phyloP scores from a whole-genome alignment of 306 rosid species.

The Fragaria iinumae region DNA sequence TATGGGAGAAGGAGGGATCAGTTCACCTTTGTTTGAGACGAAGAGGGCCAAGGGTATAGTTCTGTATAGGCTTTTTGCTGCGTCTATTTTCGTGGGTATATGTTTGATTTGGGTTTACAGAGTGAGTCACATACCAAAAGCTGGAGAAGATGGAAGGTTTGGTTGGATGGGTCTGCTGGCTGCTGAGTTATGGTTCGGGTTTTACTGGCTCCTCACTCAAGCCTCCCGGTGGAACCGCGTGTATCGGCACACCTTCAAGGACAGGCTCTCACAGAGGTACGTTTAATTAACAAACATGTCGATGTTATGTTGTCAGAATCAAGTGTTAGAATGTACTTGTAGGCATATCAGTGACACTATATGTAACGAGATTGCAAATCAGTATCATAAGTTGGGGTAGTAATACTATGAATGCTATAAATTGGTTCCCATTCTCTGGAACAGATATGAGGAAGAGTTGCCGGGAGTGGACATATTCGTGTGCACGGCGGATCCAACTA shows the following conservation, averaged over 20 bases:
- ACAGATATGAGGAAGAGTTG: conserved; percentile 49
- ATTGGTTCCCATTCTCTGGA: not conserved
- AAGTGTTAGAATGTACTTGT: too few species aligned
- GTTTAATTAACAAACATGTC: not conserved
- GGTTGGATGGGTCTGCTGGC: conserved; percentile 57
- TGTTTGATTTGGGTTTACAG: conserved; percentile 70
- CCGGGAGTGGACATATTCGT: conserved; percentile 77
- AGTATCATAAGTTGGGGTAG: not conserved
- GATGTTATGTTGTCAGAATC: not conserved
- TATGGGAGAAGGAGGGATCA: conserved; percentile 14
- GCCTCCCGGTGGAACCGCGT: conserved; percentile 60
- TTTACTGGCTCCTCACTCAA: conserved; percentile 76
- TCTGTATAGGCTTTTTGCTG: conserved; percentile 43
- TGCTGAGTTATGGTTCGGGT: conserved; percentile 77
- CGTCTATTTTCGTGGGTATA: conserved; percentile 48
- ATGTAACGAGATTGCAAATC: too few species aligned
- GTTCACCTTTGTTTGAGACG: conserved; percentile 55
- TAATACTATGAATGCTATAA: not conserved
- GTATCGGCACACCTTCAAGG: conserved; percentile 50
- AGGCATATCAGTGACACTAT: too few species aligned
- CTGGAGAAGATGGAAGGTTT: conserved; percentile 40
- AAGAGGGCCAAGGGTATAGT: conserved; percentile 39
- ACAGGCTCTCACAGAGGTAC: conserved; percentile 63
- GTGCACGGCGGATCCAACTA: conserved; percentile 76
- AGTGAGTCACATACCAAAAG: conserved; percentile 33